Evolutionary conservation across 2,329 filamentous ascomycete genomes (phyloP), one percentile per base, ranked within the genome.

Genomic region (Apiospora hydei): DNA sequence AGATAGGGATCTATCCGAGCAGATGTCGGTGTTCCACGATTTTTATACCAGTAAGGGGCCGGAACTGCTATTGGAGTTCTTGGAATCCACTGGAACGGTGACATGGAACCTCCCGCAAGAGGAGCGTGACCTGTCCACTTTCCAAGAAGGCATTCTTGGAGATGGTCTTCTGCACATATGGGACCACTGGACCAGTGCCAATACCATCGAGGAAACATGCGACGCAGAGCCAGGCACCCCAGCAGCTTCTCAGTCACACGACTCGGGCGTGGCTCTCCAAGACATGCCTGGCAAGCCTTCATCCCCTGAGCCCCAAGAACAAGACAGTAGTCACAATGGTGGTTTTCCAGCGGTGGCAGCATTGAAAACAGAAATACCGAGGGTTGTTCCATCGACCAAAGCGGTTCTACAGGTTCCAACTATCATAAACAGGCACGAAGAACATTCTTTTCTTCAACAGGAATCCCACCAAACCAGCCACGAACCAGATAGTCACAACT

Each of bases 1-100:
- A 30, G 76, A 78, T 49, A 72, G 71, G 43, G 75, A 75, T n/a
- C 47, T 75, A 21, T 75, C 74, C 10, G 73, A 75, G 14, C 73
- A 76, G 30, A 49, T 76, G 49, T 74, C 72, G 24, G 71, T 75
- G 49, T 76, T 76, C 30, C 73, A 73, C 10, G 75, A 76, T 16
- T 74, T 74, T 34, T 71, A 73, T 67, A 67, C 71, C 24, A 72
- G 72, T 34, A 72, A 69, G 49, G 75, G 75, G 18, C 75, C 75
- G 13, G 44, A 44, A 26, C 61, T 75, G 41, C 57, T 76, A 16
- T 53, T 72, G 21, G 74, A 74, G 13, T 72, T 75, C 51, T 38
- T 76, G 26, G 71, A 71, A 72, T 46, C 70, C 43, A 75, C 47
- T 53, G 75, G 73, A 4, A 49, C 71, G 3, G 57, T 57, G 16